Evolutionary conservation across 352 stramenopile genomes (phyloP), one percentile per base, ranked within the genome.

Genomic region (Phytophthora kernoviae): DNA sequence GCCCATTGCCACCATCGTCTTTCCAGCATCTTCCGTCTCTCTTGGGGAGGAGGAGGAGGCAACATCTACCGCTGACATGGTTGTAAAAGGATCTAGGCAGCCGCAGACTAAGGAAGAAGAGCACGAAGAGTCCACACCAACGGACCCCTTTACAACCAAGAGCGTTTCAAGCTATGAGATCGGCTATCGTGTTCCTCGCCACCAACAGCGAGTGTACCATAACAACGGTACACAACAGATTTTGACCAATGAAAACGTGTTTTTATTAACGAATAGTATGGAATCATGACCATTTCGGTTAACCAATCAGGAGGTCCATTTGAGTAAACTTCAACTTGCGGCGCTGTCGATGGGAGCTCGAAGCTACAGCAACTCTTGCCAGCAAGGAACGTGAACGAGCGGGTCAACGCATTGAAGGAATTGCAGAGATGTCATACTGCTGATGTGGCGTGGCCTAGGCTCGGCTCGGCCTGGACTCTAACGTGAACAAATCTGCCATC

Each of bases 1-100:
- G 21, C 86, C 86, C 41, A 95, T 41, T n/a, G 78, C 70, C 55
- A 95, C 81, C 84, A 95, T 90, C 65, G 77, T 79, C 58, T 76
- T 67, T n/a, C 70, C 70, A 5, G 58, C 62, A 18, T 76, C 58
- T 4, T 71, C 55, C 44, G 51, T 65, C 55, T 68, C 33, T 15
- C 41, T 20, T 11, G 63, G 21, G 21, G 46, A 30, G 8, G 67
- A 63, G 17, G 61, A 67, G 36, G 61, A 54, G 53, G 51, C 48
- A 24, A 75, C 56, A 37, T 65, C 61, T 40, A 74, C 56, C 47
- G 65, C 40, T 45, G 65, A 62, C 69, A 77, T 77, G 15, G 27
- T 50, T 18, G 36, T 11, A 17, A 21, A 22, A n/a, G 32, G 22
- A 39, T 18, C n/a, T 55, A 30, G 6, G 24, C 24, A 44, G 6